Conservation (phyloP, 441 rosid genomes). For the Manihot esculenta region DNA sequence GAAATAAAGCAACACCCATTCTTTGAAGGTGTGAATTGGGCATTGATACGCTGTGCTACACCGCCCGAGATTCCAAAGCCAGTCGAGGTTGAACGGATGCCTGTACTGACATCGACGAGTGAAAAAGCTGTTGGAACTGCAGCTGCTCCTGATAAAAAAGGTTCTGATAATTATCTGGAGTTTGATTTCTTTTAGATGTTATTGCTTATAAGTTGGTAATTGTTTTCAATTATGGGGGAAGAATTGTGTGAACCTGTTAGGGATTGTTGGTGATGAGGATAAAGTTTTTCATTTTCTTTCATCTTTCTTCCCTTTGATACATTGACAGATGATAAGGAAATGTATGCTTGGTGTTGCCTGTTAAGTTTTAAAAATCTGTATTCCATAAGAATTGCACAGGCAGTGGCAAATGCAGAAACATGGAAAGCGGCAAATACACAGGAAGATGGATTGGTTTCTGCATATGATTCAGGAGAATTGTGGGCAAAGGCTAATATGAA, state of each 20-base stretch:
- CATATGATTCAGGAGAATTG: neutral
- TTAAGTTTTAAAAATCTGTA: constrained; percentile 24
- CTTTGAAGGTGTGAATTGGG: constrained; percentile 98
- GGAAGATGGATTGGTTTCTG: neutral
- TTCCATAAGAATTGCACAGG: constrained; percentile 12
- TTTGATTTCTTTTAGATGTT: constrained; percentile 89
- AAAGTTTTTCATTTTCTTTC: constrained; percentile 25
- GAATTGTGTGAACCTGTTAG: constrained; percentile 35
- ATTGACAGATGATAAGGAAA: constrained; percentile 45
- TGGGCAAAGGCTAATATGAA: neutral
- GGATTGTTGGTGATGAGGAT: constrained; percentile 34
- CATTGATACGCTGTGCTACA: constrained; percentile 87
- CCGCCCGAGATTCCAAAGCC: constrained; percentile 92
- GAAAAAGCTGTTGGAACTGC: constrained; percentile 44
- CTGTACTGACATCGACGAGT: constrained; percentile 46
- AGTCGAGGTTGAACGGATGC: constrained; percentile 55
- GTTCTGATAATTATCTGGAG: constrained; percentile 85
- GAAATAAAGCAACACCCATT: constrained; percentile 91
- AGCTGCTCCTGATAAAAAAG: constrained; percentile 49
- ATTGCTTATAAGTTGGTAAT: constrained; percentile 30
- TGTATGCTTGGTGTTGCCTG: constrained; percentile 39
- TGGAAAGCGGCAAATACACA: neutral
- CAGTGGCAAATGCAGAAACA: too few relatives aligned
- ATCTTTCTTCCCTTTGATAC: neutral
- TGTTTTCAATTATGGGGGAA: constrained; percentile 33